Percentiles rank a stretch among this genome's conserved stretches.
These are phyloP conservation scores for Alloascoidea africana DNA, from an alignment of 805 yeast genomes.

Conservation along the genomic window DNA sequence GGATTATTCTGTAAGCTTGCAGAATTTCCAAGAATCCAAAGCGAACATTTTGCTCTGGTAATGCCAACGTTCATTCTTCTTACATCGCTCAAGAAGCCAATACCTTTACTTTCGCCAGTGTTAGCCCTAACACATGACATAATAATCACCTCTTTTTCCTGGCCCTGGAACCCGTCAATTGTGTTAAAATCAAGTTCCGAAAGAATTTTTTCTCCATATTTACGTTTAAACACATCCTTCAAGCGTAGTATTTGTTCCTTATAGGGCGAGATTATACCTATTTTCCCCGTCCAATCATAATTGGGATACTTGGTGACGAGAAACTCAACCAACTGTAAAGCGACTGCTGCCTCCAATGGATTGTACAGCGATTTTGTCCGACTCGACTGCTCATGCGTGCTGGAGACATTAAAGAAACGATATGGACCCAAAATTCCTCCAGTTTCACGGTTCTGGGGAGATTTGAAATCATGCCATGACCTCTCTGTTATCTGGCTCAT, in stretches of 20 bases:
- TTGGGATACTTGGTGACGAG: slow-evolving; percentile 32
- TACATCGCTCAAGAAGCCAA: slow-evolving; percentile 66
- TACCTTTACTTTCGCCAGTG: slow-evolving; percentile 19
- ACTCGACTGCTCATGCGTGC: slow-evolving; percentile 42
- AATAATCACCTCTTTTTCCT: slow-evolving; percentile 69
- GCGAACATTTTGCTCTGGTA: slow-evolving; percentile 66
- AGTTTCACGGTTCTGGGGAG: too few species aligned
- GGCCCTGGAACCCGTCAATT: slow-evolving; percentile 82
- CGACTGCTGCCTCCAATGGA: slow-evolving; percentile 43
- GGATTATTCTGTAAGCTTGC: slow-evolving; percentile 41
- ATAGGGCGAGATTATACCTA: slow-evolving; percentile 74
- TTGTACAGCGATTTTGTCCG: slow-evolving; percentile 51
- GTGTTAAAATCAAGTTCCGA: slow-evolving; percentile 61
- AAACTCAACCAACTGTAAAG: slow-evolving; percentile 41
- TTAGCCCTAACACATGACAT: slow-evolving; percentile 75
- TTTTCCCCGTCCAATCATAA: slow-evolving; percentile 40
- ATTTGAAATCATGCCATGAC: slow-evolving; percentile 55
- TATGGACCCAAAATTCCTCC: slow-evolving; percentile 61
- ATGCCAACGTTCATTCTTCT: slow-evolving; percentile 82
- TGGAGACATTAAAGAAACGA: slow-evolving; percentile 45
- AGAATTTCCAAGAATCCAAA: slow-evolving; percentile 70
- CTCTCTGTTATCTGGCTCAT: slow-evolving; percentile 37
- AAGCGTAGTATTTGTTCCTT: slow-evolving; percentile 54
- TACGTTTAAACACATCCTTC: slow-evolving; percentile 28
- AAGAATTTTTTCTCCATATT: slow-evolving; percentile 17